Percentiles rank a stretch among this genome's conserved stretches.
phyloP scores from a whole-genome alignment of 1,139 yeast genomes.

The Geotrichum macrosporum region DNA sequence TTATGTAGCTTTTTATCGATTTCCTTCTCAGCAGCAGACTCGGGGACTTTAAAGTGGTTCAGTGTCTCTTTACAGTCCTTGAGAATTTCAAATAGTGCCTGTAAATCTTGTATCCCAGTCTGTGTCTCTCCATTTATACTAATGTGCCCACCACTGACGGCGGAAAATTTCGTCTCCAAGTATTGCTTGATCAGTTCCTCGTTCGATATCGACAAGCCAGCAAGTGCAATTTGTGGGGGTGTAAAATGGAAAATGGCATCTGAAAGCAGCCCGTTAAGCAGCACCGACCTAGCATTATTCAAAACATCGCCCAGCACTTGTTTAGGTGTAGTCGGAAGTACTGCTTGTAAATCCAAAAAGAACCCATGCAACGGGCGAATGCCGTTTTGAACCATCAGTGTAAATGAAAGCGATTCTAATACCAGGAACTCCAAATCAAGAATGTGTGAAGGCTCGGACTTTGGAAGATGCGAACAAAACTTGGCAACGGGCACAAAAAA shows the following conservation, averaged over 20 bases:
- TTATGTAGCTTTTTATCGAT: constrained; percentile 37
- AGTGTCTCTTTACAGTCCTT: constrained; percentile 28
- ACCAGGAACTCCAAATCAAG: constrained; percentile 74
- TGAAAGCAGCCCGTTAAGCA: constrained; percentile 63
- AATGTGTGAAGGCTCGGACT: constrained; percentile 58
- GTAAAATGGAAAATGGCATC: constrained; percentile 75
- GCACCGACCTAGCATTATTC: constrained; percentile 61
- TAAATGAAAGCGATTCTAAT: constrained; percentile 69
- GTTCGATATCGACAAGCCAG: constrained; percentile 69
- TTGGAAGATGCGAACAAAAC: constrained; percentile 66
- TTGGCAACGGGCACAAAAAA: constrained; percentile 79
- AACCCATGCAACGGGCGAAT: constrained; percentile 86
- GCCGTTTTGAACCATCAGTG: constrained; percentile 83
- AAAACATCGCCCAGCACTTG: constrained; percentile 42
- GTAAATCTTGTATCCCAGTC: constrained; percentile 13
- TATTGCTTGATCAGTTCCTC: constrained; percentile 62
- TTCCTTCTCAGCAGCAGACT: constrained; percentile 32
- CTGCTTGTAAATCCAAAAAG: constrained; percentile 77
- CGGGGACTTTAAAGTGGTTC: constrained; percentile 22
- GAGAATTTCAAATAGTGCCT: constrained; percentile 24
- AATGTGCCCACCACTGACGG: background rate
- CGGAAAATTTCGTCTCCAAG: constrained; percentile 51
- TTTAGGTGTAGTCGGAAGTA: constrained; percentile 36
- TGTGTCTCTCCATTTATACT: background rate
- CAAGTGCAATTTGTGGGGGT: constrained; percentile 93